These are phyloP conservation scores for Xerophyta viscosa DNA, from an alignment of 106 monocot species.

Conservation along the genomic window DNA sequence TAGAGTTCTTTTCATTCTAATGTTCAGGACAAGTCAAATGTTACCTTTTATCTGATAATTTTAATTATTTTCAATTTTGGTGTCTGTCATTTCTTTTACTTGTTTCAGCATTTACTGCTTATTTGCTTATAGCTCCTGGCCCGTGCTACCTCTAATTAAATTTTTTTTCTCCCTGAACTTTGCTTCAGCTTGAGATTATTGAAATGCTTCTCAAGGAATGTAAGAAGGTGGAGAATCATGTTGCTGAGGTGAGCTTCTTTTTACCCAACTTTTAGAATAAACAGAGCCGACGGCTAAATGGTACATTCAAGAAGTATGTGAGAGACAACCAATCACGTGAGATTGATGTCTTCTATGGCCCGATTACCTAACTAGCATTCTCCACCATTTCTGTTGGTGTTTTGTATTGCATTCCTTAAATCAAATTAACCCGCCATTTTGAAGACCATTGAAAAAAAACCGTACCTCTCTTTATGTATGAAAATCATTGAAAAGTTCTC, in stretches of 20 bases:
- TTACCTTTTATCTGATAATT: too few relatives aligned
- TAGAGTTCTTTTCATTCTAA: too few relatives aligned
- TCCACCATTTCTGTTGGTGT: too few relatives aligned
- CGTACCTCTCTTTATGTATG: not conserved
- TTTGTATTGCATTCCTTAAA: too few relatives aligned
- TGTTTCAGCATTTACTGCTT: too few relatives aligned
- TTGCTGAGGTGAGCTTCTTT: conserved; percentile 17
- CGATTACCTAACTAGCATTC: too few relatives aligned
- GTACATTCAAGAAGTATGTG: too few relatives aligned
- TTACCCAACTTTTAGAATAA: not conserved
- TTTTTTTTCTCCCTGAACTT: not conserved
- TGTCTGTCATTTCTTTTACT: too few relatives aligned
- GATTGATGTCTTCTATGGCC: too few relatives aligned
- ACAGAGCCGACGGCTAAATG: not conserved
- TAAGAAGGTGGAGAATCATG: conserved; percentile 27
- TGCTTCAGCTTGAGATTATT: conserved; percentile 30
- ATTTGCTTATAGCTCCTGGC: not conserved
- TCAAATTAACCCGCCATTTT: not conserved
- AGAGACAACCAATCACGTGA: not conserved
- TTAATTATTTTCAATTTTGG: too few relatives aligned
- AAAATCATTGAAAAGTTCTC: too few relatives aligned
- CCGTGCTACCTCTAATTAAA: not conserved
- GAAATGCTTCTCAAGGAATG: conserved; percentile 36
- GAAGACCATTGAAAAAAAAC: not conserved
- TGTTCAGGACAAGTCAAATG: too few relatives aligned